Evolutionary conservation across 768 basidiomycete species (phyloP).

Genomic region (Kwoniella europaea): DNA sequence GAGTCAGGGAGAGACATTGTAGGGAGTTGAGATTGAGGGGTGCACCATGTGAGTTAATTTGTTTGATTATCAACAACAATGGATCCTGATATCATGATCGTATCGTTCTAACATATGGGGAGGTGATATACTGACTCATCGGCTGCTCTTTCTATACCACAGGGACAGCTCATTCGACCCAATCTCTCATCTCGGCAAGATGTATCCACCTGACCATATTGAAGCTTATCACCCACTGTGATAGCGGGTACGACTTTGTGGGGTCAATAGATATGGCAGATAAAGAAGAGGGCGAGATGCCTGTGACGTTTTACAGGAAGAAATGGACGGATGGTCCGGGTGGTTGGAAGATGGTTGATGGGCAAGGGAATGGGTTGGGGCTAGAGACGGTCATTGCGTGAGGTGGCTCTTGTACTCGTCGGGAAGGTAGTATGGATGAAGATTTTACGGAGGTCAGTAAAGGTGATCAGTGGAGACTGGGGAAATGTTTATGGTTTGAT

Average conservation of each 20-base stretch:
- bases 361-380: not conserved
- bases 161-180: conserved; percentile 50
- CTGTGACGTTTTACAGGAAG: conserved; percentile 44
- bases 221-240: conserved; percentile 42
- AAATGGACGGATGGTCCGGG: conserved; percentile 10
- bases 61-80: no score
- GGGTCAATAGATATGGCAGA: conserved; percentile 51
- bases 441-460: not conserved
- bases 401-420: not conserved
- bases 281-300: conserved; percentile 49
- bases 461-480: not conserved
- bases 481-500: not conserved
- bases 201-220: conserved; percentile 50
- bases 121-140: not conserved
- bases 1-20: conserved; percentile 50
- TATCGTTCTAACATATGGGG: no score
- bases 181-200: conserved; percentile 44
- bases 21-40: conserved; percentile 47
- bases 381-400: not conserved
- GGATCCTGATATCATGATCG: no score
- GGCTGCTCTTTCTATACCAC: not conserved
- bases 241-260: conserved; percentile 47
- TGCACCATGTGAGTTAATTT: conserved; percentile 38
- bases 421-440: no score
- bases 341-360: conserved; percentile 6